Percentiles rank a stretch among this genome's conserved stretches.
phyloP scores from a whole-genome alignment of 2,329 filamentous ascomycete species.

The Dactylellina drechsleri region DNA sequence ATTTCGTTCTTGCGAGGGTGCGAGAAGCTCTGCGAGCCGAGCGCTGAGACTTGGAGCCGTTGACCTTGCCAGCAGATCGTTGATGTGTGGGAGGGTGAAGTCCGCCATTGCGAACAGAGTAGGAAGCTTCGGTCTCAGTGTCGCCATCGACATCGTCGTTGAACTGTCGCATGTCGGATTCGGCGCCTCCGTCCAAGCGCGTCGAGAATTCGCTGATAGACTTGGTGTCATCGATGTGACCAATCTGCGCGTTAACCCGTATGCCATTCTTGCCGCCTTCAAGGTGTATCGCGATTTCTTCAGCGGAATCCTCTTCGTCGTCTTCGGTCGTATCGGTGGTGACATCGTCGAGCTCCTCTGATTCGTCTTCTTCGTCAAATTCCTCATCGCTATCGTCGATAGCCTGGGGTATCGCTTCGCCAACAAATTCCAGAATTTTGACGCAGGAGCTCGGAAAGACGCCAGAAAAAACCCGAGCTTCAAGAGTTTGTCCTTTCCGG shows the following conservation, averaged over 20 bases:
- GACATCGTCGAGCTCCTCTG: constrained; percentile 60
- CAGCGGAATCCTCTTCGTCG: constrained; percentile 59
- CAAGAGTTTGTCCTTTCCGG: constrained; percentile 88
- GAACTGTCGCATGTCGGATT: constrained; percentile 48
- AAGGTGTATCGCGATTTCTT: constrained; percentile 54
- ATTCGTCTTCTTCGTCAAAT: constrained; percentile 61
- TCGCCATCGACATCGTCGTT: constrained; percentile 54
- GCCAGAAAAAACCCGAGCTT: constrained; percentile 96
- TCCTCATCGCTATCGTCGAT: constrained; percentile 69
- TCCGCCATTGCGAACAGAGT: constrained; percentile 45
- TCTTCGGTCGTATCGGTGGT: constrained; percentile 57
- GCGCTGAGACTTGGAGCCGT: constrained; percentile 35
- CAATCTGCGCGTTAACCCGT: constrained; percentile 49
- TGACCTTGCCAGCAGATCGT: constrained; percentile 48
- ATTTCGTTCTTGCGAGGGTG: constrained; percentile 56
- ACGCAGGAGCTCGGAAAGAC: constrained; percentile 96
- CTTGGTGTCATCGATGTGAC: constrained; percentile 38
- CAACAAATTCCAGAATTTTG: constrained; percentile 90
- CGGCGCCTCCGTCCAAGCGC: constrained; percentile 33
- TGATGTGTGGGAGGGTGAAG: constrained; percentile 50
- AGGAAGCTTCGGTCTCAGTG: constrained; percentile 53
- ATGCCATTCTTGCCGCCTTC: constrained; percentile 51
- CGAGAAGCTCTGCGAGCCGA: constrained; percentile 16
- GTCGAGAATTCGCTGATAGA: constrained; percentile 53
- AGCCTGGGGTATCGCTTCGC: constrained; percentile 61